Evolutionary conservation across 306 rosid genomes (phyloP).

Genomic region (Vigna hirtella): DNA sequence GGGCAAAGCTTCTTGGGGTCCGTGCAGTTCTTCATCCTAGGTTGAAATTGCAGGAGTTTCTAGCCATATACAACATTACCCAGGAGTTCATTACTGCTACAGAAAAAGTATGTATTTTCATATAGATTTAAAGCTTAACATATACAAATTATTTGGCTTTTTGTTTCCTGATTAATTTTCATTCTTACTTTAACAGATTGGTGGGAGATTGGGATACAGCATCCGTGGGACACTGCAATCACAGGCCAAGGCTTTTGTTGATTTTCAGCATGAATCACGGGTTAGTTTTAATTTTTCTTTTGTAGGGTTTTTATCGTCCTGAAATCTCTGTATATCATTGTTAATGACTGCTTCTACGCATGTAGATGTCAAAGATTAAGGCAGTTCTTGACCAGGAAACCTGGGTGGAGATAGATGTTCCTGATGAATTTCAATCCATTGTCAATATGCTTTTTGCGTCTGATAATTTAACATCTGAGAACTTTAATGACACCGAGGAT

Average conservation of each 20-base stretch:
- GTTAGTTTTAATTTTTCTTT: conserved; percentile 57
- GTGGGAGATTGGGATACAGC: conserved; percentile 99
- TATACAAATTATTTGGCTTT: conserved; percentile 27
- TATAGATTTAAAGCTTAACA: conserved; percentile 30
- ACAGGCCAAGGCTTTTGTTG: conserved; percentile 97
- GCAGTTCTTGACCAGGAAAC: conserved; percentile 99
- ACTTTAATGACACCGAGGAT: conserved; percentile 61
- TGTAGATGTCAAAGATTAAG: conserved; percentile 89
- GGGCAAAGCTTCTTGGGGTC: conserved; percentile 99
- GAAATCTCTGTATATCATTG: conserved; percentile 18
- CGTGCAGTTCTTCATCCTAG: conserved; percentile 95
- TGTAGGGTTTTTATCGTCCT: conserved; percentile 3
- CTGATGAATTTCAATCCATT: conserved; percentile 96
- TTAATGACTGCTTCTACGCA: conserved; percentile 48
- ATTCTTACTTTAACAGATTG: conserved; percentile 69
- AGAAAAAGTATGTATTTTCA: conserved; percentile 71
- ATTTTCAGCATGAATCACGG: conserved; percentile 98
- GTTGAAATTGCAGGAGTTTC: conserved; percentile 93
- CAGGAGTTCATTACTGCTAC: conserved; percentile 94
- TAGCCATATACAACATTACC: conserved; percentile 79
- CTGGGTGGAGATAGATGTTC: conserved; percentile 98
- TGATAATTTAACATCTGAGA: conserved; percentile 58
- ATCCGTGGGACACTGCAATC: conserved; percentile 97
- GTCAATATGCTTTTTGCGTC: conserved; percentile 60
- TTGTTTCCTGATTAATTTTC: conserved; percentile 45